A percentile compares a stretch with the other conserved stretches of the same genome.
Evolutionary conservation across 2,329 filamentous ascomycete species (phyloP).

Genomic region (Didymella keratinophila): DNA sequence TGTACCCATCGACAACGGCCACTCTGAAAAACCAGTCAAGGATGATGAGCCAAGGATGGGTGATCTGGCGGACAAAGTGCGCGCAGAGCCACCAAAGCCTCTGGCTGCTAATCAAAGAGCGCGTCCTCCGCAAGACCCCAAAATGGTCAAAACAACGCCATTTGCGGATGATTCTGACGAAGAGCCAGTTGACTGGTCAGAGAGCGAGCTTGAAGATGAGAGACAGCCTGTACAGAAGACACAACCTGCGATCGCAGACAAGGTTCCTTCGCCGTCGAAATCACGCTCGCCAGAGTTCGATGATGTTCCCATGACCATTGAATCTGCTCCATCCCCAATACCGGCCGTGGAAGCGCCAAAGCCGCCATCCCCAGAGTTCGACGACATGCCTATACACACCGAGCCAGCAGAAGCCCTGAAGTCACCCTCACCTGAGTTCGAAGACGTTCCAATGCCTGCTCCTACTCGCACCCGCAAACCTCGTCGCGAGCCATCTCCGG

Average conservation of each 20-base stretch:
- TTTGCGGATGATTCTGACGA: slow-evolving; percentile 49
- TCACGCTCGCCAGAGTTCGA: slow-evolving; percentile 62
- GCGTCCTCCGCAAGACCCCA: slow-evolving; percentile 32
- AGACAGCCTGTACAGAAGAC: slow-evolving; percentile 1
- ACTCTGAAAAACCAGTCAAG: slow-evolving; percentile 38
- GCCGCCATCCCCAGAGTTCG: slow-evolving; percentile 60
- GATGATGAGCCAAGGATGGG: slow-evolving; percentile 51
- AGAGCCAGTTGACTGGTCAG: slow-evolving; percentile 60
- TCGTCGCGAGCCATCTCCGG: slow-evolving; percentile 36
- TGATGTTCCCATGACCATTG: slow-evolving; percentile 52
- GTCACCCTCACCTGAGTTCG: slow-evolving; percentile 60
- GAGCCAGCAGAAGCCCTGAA: slow-evolving; percentile 25
- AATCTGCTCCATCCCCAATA: not conserved
- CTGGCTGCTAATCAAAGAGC: slow-evolving; percentile 29
- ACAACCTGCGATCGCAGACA: not conserved
- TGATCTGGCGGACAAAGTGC: slow-evolving; percentile 55
- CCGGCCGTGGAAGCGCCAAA: slow-evolving; percentile 29
- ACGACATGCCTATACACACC: slow-evolving; percentile 55
- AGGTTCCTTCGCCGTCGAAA: slow-evolving; percentile 22
- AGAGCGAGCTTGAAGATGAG: slow-evolving; percentile 56
- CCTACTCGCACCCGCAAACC: slow-evolving; percentile 26
- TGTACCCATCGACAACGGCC: slow-evolving; percentile 23
- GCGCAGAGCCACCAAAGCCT: slow-evolving; percentile 52
- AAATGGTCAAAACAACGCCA: slow-evolving; percentile 28
- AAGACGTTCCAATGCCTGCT: slow-evolving; percentile 54